A percentile compares a stretch with the other conserved stretches of the same genome.
phyloP scores from a whole-genome alignment of 2,329 filamentous ascomycete species.

The Trichoderma sp. region DNA sequence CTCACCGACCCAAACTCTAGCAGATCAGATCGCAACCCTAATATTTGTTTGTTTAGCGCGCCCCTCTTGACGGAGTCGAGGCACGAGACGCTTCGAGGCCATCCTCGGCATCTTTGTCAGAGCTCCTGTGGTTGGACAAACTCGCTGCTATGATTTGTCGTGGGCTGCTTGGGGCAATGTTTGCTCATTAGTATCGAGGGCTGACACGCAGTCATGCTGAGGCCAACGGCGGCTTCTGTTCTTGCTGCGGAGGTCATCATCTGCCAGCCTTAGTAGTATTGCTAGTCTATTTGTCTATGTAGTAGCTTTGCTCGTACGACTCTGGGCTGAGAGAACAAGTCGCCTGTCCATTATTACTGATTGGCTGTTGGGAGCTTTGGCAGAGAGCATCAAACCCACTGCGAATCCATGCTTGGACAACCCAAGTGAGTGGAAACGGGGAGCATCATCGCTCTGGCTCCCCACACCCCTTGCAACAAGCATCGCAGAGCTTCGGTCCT shows the following conservation, averaged over 20 bases:
- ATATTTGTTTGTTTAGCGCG: slow-evolving; percentile 18
- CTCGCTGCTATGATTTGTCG: not conserved
- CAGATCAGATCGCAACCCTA: slow-evolving; percentile 28
- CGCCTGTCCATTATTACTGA: too few species aligned
- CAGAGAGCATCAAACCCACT: slow-evolving; percentile 18
- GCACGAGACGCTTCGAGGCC: not conserved
- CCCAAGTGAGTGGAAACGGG: slow-evolving; percentile 19
- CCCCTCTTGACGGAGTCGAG: slow-evolving; percentile 11
- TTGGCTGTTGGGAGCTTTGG: not conserved
- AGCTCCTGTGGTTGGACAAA: not conserved
- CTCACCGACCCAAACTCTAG: slow-evolving; percentile 25
- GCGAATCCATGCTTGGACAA: slow-evolving; percentile 8
- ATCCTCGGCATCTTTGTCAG: slow-evolving; percentile 13
- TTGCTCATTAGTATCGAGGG: not conserved
- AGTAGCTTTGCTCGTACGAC: not conserved
- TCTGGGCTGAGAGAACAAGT: not conserved
- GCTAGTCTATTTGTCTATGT: not conserved
- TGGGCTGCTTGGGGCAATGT: not conserved
- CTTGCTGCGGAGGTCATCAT: not conserved
- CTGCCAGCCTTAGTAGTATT: not conserved
- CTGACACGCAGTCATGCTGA: not conserved
- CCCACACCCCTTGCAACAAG: slow-evolving; percentile 28
- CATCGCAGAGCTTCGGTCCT: slow-evolving; percentile 5
- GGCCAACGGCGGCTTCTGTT: not conserved
- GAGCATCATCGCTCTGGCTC: slow-evolving; percentile 1